Evolutionary conservation across 345 rosid species (phyloP).

Genomic region (Schrenkiella parvula): DNA sequence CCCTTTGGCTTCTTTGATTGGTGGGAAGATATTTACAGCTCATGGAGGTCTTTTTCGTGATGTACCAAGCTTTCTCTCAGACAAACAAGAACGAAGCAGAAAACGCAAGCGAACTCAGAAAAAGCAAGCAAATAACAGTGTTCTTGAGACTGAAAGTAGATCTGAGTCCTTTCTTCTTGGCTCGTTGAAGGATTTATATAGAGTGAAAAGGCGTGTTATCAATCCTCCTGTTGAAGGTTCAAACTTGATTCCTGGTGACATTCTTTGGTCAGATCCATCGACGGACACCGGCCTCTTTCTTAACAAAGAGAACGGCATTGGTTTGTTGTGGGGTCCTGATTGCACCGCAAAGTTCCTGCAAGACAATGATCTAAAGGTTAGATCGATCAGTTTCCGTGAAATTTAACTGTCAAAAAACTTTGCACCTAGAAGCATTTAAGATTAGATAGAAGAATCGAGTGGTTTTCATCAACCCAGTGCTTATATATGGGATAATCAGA

Average conservation of each 20-base stretch:
- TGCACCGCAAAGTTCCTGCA: constrained; percentile 36
- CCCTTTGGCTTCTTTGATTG: constrained; percentile 37
- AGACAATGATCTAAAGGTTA: constrained; percentile 35
- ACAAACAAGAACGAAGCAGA: constrained; percentile 30
- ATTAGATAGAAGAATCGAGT: neutral
- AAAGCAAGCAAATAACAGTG: constrained; percentile 17
- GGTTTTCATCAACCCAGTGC: neutral
- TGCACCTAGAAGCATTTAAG: neutral
- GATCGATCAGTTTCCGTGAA: neutral
- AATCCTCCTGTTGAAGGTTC: constrained; percentile 33
- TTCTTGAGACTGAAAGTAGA: constrained; percentile 19
- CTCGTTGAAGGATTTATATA: constrained; percentile 31
- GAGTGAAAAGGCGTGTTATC: constrained; percentile 30
- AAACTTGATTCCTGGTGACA: constrained; percentile 38
- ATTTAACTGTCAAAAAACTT: neutral
- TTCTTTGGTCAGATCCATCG: constrained; percentile 40
- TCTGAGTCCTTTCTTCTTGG: constrained; percentile 27
- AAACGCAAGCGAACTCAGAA: constrained; percentile 36
- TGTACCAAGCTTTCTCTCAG: constrained; percentile 28
- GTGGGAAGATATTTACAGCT: constrained; percentile 34
- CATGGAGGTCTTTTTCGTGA: constrained; percentile 40
- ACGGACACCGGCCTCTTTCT: constrained; percentile 17
- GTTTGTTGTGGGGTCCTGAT: constrained; percentile 41
- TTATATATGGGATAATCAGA: neutral
- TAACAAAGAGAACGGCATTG: constrained; percentile 36